These are phyloP conservation scores for Aspergillus affinis DNA, from an alignment of 495 filamentous ascomycete species.

Conservation along the genomic window DNA sequence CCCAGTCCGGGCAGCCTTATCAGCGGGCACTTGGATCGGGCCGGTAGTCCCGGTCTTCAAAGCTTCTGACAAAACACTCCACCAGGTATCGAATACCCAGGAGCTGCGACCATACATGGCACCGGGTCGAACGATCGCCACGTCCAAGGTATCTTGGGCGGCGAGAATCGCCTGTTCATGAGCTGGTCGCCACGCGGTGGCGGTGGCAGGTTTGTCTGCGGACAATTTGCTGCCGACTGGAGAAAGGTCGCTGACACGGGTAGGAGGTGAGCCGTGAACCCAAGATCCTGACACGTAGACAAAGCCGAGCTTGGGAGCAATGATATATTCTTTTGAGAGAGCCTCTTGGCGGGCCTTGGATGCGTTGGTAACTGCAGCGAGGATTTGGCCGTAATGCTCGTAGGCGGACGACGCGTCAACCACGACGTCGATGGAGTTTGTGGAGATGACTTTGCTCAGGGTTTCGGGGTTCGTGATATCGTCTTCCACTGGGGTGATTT, in stretches of 20 bases:
- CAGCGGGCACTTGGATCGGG: conserved; percentile 22
- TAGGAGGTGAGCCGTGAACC: conserved; percentile 35
- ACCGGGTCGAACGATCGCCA: conserved; percentile 36
- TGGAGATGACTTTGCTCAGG: conserved; percentile 19
- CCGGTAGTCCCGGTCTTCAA: conserved; percentile 10
- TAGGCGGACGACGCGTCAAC: conserved; percentile 31
- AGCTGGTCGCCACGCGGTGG: conserved; percentile 32
- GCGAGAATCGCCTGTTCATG: conserved; percentile 36
- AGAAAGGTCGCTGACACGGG: conserved; percentile 30
- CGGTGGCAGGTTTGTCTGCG: conserved; percentile 15
- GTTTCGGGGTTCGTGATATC: conserved; percentile 9
- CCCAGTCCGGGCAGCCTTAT: conserved; percentile 19
- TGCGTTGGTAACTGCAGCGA: not conserved
- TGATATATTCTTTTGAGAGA: conserved; percentile 12
- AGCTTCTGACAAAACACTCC: conserved; percentile 26
- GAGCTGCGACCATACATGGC: conserved; percentile 35
- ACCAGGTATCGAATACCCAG: conserved; percentile 25
- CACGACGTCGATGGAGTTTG: conserved; percentile 35
- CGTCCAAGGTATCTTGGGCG: conserved; percentile 34
- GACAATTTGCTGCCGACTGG: conserved; percentile 19
- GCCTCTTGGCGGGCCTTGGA: not conserved
- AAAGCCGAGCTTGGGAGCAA: conserved; percentile 38
- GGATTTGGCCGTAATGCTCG: conserved; percentile 10
- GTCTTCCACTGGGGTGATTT: conserved; percentile 27
- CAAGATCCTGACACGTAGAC: conserved; percentile 44